Percentiles rank a stretch among this genome's conserved stretches.
Conservation (phyloP, 495 filamentous ascomycete genomes). For the Penicillium arizonense region DNA sequence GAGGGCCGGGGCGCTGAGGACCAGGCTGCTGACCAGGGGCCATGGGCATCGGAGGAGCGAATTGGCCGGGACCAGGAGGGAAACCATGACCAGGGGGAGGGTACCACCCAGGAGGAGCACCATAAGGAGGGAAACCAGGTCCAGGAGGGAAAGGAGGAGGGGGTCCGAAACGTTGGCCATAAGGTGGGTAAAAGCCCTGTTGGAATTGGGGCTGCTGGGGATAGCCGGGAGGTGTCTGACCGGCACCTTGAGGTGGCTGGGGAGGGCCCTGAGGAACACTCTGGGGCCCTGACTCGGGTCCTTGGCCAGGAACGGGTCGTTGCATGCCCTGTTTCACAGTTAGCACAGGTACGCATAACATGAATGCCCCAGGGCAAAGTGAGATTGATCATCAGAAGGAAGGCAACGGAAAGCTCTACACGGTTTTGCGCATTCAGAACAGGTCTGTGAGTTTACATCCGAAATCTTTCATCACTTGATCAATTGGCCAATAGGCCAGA, state of each 20-base stretch:
- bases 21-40: constrained; percentile 52
- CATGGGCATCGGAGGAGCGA: constrained; percentile 49
- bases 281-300: constrained; percentile 33
- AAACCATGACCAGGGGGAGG: constrained; percentile 79
- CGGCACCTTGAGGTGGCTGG: constrained; percentile 41
- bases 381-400: constrained; percentile 77
- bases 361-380: neutral
- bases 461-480: constrained; percentile 63
- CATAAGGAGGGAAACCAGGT: constrained; percentile 44
- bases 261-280: constrained; percentile 37
- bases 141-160: constrained; percentile 61
- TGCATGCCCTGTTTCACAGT: constrained; percentile 39
- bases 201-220: constrained; percentile 52
- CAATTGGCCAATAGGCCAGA: constrained; percentile 21
- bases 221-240: constrained; percentile 45
- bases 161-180: constrained; percentile 54
- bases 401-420: constrained; percentile 99
- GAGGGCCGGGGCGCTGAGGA: constrained; percentile 38
- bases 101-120: constrained; percentile 73
- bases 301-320: constrained; percentile 22
- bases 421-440: constrained; percentile 82
- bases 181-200: constrained; percentile 47
- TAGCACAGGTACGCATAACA: constrained; percentile 16
- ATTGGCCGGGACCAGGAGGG: constrained; percentile 60
- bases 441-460: constrained; percentile 60